Conservation (phyloP, 768 basidiomycete species). For the Suillus discolor region DNA sequence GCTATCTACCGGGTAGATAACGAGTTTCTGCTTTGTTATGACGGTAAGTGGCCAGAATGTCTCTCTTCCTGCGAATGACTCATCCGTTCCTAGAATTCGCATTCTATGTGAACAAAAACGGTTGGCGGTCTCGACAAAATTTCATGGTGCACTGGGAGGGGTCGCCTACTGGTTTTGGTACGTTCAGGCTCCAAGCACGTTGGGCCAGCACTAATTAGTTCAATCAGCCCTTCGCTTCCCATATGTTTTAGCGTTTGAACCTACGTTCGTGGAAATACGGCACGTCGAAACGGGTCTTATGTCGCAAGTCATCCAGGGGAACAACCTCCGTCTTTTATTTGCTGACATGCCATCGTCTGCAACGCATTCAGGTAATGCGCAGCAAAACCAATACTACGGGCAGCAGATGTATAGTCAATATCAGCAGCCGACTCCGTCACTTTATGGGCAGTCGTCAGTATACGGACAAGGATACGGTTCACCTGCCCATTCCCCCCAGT, state of each 20-base stretch:
- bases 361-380: conserved; percentile 53
- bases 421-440: conserved; percentile 24
- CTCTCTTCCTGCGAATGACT: conserved; percentile 7
- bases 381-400: conserved; percentile 38
- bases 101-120: conserved; percentile 97
- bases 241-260: conserved; percentile 95
- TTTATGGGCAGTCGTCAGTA: conserved; percentile 16
- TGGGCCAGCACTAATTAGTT: conserved; percentile 7
- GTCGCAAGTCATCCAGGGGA: conserved; percentile 94
- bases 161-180: conserved; percentile 90
- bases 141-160: conserved; percentile 99
- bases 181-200: conserved; percentile 30
- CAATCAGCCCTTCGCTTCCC: conserved; percentile 88
- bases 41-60: conserved; percentile 59
- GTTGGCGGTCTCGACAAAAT: conserved; percentile 84
- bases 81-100: conserved; percentile 80
- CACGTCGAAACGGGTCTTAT: conserved; percentile 92
- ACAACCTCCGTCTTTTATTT: conserved; percentile 87
- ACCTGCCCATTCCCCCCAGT: conserved; percentile 33
- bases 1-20: conserved; percentile 97
- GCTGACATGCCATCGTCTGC: conserved; percentile 91
- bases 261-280: conserved; percentile 94
- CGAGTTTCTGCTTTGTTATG: conserved; percentile 96
- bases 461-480: conserved; percentile 35
- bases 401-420: conserved; percentile 36